Conservation (phyloP, 1,284 basidiomycete genomes). For the Tilletia walkeri region DNA sequence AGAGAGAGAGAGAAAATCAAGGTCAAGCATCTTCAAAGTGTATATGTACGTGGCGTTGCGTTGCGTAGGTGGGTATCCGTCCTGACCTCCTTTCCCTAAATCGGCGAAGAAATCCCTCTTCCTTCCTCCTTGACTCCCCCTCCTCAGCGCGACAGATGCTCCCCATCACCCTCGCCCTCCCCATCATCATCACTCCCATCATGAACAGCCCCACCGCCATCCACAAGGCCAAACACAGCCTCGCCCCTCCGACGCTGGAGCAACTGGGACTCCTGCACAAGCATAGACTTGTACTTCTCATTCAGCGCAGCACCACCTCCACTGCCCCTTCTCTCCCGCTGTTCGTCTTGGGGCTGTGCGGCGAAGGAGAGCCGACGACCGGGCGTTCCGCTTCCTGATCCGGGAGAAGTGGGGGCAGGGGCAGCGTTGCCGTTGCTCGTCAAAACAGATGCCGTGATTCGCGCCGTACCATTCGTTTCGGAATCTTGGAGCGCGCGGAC, state of each 20-base stretch:
- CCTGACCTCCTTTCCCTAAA: too few relatives aligned
- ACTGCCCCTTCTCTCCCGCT: constrained; percentile 19
- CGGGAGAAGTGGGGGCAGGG: too few relatives aligned
- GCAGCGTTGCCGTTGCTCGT: constrained; percentile 19
- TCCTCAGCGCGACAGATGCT: background rate
- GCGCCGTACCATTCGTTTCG: too few relatives aligned
- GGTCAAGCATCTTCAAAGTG: too few relatives aligned
- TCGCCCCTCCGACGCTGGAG: constrained; percentile 53
- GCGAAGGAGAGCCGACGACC: background rate
- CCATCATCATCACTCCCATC: constrained; percentile 11
- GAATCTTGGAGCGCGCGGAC: background rate
- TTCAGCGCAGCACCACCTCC: constrained; percentile 29
- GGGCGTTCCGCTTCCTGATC: background rate
- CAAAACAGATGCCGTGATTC: constrained; percentile 15
- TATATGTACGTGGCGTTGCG: too few relatives aligned
- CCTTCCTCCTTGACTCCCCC: background rate
- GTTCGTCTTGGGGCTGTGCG: background rate
- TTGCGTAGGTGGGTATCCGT: too few relatives aligned
- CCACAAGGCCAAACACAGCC: constrained; percentile 30
- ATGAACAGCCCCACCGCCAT: constrained; percentile 1
- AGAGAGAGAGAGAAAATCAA: too few relatives aligned
- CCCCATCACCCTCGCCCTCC: background rate
- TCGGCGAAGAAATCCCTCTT: background rate
- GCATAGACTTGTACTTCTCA: constrained; percentile 40
- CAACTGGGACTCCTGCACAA: constrained; percentile 53